Base-by-base conservation (phyloP, 129 eudicot genomes). In the Gnaphalium uliginosum region DNA sequence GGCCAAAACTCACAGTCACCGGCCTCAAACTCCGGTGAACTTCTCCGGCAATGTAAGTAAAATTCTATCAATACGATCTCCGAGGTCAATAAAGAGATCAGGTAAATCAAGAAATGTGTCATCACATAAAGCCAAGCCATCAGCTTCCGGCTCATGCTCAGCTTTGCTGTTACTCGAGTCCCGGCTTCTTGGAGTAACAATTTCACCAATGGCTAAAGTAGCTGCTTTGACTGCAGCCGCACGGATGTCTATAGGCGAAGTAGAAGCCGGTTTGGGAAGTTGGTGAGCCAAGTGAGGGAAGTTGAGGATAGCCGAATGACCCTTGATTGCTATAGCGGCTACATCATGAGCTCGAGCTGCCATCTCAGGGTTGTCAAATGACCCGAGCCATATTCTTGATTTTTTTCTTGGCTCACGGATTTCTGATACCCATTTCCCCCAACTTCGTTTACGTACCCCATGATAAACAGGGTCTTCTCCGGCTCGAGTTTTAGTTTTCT, bases 361-460 rank as follows among this genome's bases (percentile, higher is more conserved):
- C 71, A 66, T 66, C 53, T 66, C 53, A 3, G 71, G 53, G 51
- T 66, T 66, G 29, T 66, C 71, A 39, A 66, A 66, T 66, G 71
- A 66, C 4, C 53, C 71, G 0, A 66, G 71, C 71, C 71, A 35
- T 66, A 66, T 66, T 21, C 71, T 66, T 7, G 50, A 66, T 66
- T 66, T 35, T 9, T 64, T 64, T 39, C 69, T 27, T 18, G 69
- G 69, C 69, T 64, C 69, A 7, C 69, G 69, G 43, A 64, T 64
- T 64, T 64, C 41, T 0, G 69, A 64, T 18, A 64, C 69, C 41
- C 41, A 64, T 64, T 32, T 63, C 15, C 69, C 69, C 69, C 69
- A 64, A 19, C 69, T 64, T 32, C 69, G 13, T n/a, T 64, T 30
- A 30, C 69, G 69, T 24, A 64, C 69, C 27, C 69, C 69, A 7